Base-by-base conservation (phyloP, 257 asterid species). In the Nicotiana noctiflora region DNA sequence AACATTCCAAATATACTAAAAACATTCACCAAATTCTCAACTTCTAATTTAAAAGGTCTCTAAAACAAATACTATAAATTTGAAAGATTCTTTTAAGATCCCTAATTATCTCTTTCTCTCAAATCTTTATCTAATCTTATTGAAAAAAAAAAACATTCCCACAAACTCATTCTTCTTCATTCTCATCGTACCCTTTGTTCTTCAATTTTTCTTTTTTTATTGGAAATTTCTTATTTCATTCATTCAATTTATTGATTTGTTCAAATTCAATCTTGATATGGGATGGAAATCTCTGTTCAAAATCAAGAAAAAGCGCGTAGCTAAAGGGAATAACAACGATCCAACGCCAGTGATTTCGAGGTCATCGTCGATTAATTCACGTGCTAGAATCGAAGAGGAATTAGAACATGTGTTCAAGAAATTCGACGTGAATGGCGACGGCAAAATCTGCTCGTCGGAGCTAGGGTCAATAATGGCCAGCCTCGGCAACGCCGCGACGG, bases 371-470 rank as follows among this genome's bases (percentile, higher is more conserved):
- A 21, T 75, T 2, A 86, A 84, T 81, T 86, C 84, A 0, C 86
- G 92, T 0, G 86, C 87, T 2, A 85, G 86, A 27, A 79, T 94
- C 9, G 97, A 93, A 86, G 98, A 90, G 34, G 98, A 94, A 17
- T 32, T 94, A 34, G 92, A 90, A 56, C 92, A 90, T 31, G 98
- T 93, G 1, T 94, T 94, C 91, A 90, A 90, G 57, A 93, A 92
- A 86, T 94, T 93, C 53, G 98, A 94, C 68, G 90, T 88, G 0
- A 94, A 94, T 51, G 98, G 97, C 3, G 97, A 94, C 75, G 98
- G 97, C 0, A 88, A 88, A 85, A 93, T 94, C 83, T 92, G 93
- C 2, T 84, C 94, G 6, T 77, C 86, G 8, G 98, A 94, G 67
- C 66, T 94, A 10, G 97, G 96, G 1, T 82, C 93, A 0, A 94